phyloP scores from a whole-genome alignment of 768 basidiomycete genomes.

The Cystofilobasidium macerans region DNA sequence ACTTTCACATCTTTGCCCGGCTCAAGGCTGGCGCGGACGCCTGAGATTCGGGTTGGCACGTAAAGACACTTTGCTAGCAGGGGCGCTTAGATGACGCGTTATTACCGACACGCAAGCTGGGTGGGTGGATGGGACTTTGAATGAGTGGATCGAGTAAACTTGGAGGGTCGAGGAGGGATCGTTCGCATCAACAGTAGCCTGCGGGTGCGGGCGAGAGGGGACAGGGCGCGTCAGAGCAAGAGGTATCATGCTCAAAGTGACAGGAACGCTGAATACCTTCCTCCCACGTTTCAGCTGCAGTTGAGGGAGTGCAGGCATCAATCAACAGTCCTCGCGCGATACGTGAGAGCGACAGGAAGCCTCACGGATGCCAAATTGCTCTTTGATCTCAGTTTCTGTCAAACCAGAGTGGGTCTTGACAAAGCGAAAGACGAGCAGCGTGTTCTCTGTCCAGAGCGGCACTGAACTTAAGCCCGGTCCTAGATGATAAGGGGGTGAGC shows the following conservation, averaged over 20 bases:
- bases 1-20: constrained; percentile 72
- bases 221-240: background rate
- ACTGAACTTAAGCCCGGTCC: background rate
- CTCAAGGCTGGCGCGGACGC: background rate
- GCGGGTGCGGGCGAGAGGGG: background rate
- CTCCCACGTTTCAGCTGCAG: background rate
- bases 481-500: background rate
- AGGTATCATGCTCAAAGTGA: background rate
- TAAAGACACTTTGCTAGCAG: background rate
- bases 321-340: background rate
- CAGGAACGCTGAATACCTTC: background rate
- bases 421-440: background rate
- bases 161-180: too few species aligned
- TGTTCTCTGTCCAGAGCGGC: background rate
- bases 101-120: too few species aligned
- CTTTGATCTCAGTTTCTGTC: background rate
- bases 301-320: background rate
- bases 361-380: background rate
- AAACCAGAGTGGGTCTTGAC: background rate
- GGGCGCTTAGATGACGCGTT: background rate
- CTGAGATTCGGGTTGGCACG: background rate
- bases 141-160: too few species aligned
- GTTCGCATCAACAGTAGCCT: background rate
- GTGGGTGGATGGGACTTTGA: too few species aligned
- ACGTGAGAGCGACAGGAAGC: background rate